These are phyloP conservation scores for Lentinula novae-zelandiae DNA, from an alignment of 1,284 basidiomycete species.

Conservation along the genomic window DNA sequence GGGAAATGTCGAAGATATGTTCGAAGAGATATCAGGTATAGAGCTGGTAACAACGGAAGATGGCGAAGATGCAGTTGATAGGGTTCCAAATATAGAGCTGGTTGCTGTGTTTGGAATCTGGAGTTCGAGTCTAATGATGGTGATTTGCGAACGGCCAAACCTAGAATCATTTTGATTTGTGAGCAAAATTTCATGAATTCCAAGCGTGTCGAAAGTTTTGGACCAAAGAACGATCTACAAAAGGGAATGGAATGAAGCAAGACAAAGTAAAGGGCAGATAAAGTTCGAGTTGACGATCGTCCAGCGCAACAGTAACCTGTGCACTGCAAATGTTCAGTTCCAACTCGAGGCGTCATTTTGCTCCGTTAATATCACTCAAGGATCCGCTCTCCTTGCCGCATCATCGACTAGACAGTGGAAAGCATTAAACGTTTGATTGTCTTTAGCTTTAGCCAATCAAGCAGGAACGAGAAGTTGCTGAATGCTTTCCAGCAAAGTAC, in stretches of 20 bases:
- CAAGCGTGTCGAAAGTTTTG: constrained; percentile 10
- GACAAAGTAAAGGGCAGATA: constrained; percentile 16
- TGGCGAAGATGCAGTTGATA: background rate
- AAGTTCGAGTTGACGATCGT: background rate
- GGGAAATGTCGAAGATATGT: background rate
- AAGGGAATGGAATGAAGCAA: constrained; percentile 16
- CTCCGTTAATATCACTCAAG: no score
- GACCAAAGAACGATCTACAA: constrained; percentile 6
- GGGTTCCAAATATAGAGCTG: background rate
- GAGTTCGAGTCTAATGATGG: constrained; percentile 26
- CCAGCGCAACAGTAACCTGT: no score
- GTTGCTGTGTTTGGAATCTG: constrained; percentile 16
- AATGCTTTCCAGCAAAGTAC: no score
- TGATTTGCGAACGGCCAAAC: constrained; percentile 25
- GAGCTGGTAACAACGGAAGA: no score
- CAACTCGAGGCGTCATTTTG: no score
- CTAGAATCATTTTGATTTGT: constrained; percentile 18
- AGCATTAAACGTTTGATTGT: no score
- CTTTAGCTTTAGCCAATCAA: no score
- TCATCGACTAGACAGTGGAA: no score
- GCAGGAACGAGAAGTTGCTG: no score
- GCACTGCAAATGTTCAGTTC: no score
- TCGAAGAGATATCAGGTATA: background rate
- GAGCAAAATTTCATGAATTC: constrained; percentile 25
- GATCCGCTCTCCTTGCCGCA: no score